phyloP scores from a whole-genome alignment of 169 alveolate species.

The Miamiensis avidus region DNA sequence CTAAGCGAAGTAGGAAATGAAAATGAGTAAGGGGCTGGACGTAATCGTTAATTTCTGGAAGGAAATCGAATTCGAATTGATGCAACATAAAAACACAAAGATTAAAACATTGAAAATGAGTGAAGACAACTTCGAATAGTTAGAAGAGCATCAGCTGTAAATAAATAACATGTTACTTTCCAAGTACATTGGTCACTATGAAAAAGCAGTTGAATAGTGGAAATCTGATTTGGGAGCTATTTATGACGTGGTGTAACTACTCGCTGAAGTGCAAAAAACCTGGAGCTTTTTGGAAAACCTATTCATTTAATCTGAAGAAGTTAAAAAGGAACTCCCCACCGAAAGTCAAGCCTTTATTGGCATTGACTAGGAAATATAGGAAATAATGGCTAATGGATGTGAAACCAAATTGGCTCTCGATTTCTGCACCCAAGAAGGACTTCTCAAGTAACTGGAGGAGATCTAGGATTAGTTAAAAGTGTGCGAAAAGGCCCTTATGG shows the following conservation, averaged over 20 bases:
- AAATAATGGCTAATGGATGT: slow-evolving; percentile 86
- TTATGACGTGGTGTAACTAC: slow-evolving; percentile 90
- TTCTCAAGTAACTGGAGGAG: slow-evolving; percentile 86
- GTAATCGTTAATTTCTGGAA: slow-evolving; percentile 91
- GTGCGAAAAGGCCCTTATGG: slow-evolving; percentile 96
- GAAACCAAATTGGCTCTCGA: slow-evolving; percentile 75
- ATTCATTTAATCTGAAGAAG: slow-evolving; percentile 96
- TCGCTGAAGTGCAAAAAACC: slow-evolving; percentile 94
- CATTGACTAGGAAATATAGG: slow-evolving; percentile 93
- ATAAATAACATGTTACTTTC: slow-evolving; percentile 94
- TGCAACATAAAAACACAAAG: slow-evolving; percentile 89
- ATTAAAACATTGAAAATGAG: slow-evolving; percentile 87
- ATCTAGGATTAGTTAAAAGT: slow-evolving; percentile 86
- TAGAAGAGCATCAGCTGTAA: slow-evolving; percentile 94
- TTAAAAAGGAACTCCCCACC: slow-evolving; percentile 95
- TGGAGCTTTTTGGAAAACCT: slow-evolving; percentile 97
- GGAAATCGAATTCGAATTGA: slow-evolving; percentile 86
- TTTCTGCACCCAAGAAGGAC: slow-evolving; percentile 88
- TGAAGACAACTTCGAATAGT: slow-evolving; percentile 94
- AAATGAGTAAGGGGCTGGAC: slow-evolving; percentile 90
- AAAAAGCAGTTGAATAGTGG: slow-evolving; percentile 92
- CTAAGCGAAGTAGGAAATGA: slow-evolving; percentile 93
- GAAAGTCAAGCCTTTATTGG: slow-evolving; percentile 93
- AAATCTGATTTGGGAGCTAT: slow-evolving; percentile 91
- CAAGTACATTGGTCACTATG: slow-evolving; percentile 91